These are phyloP conservation scores for Pleurotus tuoliensis DNA, from an alignment of 768 basidiomycete species.

Conservation along the genomic window DNA sequence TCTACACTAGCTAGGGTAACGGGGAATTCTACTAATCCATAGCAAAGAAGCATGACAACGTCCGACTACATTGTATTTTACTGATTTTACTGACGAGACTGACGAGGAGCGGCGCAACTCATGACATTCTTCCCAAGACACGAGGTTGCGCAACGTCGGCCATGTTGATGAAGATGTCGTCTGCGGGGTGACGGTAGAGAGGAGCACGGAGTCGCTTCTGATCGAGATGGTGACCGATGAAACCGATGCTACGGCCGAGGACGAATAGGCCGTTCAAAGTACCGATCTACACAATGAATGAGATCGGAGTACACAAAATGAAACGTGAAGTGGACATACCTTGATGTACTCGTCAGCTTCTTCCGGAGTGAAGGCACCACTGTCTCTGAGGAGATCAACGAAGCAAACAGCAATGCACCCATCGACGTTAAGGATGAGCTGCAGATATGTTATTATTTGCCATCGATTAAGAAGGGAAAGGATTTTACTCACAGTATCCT, in stretches of 20 bases:
- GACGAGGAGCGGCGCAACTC: not conserved
- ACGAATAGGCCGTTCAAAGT: slow-evolving; percentile 97
- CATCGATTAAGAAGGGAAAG: not conserved
- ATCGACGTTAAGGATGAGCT: slow-evolving; percentile 95
- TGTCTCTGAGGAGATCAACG: slow-evolving; percentile 89
- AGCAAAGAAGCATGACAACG: no score
- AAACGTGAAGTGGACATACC: slow-evolving; percentile 24
- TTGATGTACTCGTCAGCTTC: slow-evolving; percentile 98
- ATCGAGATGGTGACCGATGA: slow-evolving; percentile 95
- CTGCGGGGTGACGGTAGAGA: slow-evolving; percentile 91
- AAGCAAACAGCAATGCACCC: slow-evolving; percentile 96
- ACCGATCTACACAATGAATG: slow-evolving; percentile 50
- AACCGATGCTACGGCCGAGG: slow-evolving; percentile 94
- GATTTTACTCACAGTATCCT: slow-evolving; percentile 69
- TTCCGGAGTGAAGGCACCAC: slow-evolving; percentile 91
- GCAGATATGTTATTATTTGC: not conserved
- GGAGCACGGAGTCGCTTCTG: slow-evolving; percentile 93
- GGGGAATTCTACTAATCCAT: no score
- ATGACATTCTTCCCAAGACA: slow-evolving; percentile 57
- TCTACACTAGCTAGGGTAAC: no score
- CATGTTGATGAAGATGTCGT: slow-evolving; percentile 96
- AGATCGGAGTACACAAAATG: slow-evolving; percentile 6
- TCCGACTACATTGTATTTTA: no score
- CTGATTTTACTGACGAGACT: no score
- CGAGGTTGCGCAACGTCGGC: slow-evolving; percentile 80